Evolutionary conservation across 768 basidiomycete species (phyloP).

Genomic region (Kwoniella botswanensis): DNA sequence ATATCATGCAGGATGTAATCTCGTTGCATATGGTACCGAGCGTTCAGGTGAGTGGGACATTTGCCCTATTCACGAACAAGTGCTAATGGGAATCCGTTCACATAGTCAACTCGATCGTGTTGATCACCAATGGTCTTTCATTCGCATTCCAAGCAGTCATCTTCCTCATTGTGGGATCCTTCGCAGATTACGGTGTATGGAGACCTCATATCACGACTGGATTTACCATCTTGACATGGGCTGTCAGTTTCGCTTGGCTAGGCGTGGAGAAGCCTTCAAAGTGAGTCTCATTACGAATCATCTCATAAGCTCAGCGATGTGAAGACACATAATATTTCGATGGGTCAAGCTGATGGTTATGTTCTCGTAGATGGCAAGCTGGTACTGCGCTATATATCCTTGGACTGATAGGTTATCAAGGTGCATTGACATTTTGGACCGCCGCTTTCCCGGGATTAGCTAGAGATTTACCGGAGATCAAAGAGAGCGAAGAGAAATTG

Average conservation of each 20-base stretch:
- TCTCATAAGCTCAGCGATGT: too few relatives aligned
- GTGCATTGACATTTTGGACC: conserved; percentile 78
- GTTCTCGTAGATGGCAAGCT: conserved; percentile 44
- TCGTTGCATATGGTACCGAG: conserved; percentile 41
- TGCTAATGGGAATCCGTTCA: not conserved
- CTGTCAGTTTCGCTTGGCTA: conserved; percentile 77
- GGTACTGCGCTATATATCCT: conserved; percentile 44
- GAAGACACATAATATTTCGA: too few relatives aligned
- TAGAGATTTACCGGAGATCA: conserved; percentile 72
- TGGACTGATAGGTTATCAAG: conserved; percentile 75
- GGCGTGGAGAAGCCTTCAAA: conserved; percentile 62
- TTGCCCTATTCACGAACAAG: not conserved
- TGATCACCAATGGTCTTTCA: conserved; percentile 78
- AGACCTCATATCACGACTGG: conserved; percentile 79
- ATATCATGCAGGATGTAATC: conserved; percentile 33
- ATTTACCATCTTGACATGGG: conserved; percentile 71
- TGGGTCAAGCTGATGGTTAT: conserved; percentile 39
- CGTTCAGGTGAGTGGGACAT: conserved; percentile 37
- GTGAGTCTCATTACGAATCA: conserved; percentile 60
- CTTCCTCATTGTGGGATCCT: conserved; percentile 71
- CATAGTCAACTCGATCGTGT: conserved; percentile 70
- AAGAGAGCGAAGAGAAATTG: conserved; percentile 56
- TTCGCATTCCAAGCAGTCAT: conserved; percentile 76
- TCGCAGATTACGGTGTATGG: conserved; percentile 83
- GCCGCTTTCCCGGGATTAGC: conserved; percentile 80